Evolutionary conservation across 1,139 yeast species (phyloP), one percentile per base, ranked within the genome.

Genomic region (Diutina siamensis): DNA sequence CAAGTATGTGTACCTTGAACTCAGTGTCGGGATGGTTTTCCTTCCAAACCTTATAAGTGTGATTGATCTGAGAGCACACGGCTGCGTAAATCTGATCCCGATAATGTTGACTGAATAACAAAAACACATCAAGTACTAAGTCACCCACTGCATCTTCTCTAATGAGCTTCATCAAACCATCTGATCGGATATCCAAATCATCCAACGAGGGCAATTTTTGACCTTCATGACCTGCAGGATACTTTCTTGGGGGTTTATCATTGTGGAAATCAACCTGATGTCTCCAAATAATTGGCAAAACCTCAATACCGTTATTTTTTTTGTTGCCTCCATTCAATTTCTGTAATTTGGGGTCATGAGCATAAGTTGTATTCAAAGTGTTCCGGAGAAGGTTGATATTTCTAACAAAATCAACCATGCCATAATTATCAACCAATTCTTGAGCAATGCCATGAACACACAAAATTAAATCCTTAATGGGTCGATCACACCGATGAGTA

Each of bases 391-490:
- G 71, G 55, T 83, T 85, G 47, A 88, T 77, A 25, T 92, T 87
- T 59, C 87, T 95, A 3, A 92, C 80, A 63, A 92, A 92, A 57
- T 87, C 87, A 44, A 88, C 80, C 33, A 85, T 78, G 51, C 88
- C 88, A 53, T 83, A 83, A 53, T 78, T 78, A 46, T 79, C 76
- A 3, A 95, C 94, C 49, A 92, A 68, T 38, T 83, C 78, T 60
- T 92, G 98, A 1, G 97, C 97, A 51, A 92, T 86, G 0, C 98
- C 97, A 61, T 92, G 98, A 44, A 89, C 75, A 52, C 95, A 92
- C 17, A 92, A 67, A 1, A 89, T 75, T 47, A 92, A 63, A 62
- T 92, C 97, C 45, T 86, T 88, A 18, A 88, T 31, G 4, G 13
- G 15, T 7, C 34, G 34, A n/a, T 31, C 34, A n/a, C 34, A 31